Evolutionary conservation across 768 basidiomycete species (phyloP).

Genomic region (Brasilioporus rufonigricans): DNA sequence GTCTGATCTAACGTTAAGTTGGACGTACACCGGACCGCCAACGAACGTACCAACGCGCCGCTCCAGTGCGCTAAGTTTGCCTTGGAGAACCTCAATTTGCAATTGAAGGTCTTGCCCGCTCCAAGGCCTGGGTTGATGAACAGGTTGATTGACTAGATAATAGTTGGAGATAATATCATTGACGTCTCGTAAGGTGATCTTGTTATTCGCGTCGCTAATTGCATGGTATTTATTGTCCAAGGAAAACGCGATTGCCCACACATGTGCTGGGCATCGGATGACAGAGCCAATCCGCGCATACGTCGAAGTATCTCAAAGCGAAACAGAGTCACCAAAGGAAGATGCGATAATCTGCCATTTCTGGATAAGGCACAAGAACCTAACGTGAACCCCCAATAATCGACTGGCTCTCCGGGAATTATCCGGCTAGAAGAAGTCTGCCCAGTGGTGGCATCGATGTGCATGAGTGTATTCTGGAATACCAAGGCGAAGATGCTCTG

Average conservation of each 20-base stretch:
- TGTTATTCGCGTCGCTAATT: background rate
- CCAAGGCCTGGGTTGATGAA: background rate
- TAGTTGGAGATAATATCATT: too few relatives aligned
- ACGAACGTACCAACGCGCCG: background rate
- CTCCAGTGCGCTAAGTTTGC: too few relatives aligned
- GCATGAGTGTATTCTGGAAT: too few relatives aligned
- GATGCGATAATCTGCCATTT: background rate
- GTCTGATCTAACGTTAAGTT: background rate
- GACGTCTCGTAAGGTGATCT: conserved; percentile 1
- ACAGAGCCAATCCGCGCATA: background rate
- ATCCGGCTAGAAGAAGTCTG: too few relatives aligned
- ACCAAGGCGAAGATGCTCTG: too few relatives aligned
- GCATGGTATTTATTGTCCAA: too few relatives aligned
- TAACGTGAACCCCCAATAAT: background rate
- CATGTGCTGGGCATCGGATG: background rate
- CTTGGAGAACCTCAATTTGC: too few relatives aligned
- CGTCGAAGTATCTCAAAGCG: too few relatives aligned
- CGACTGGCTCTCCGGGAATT: background rate
- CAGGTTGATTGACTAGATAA: background rate
- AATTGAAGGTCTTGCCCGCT: background rate
- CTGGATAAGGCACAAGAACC: background rate
- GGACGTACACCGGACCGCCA: background rate
- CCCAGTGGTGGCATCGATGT: too few relatives aligned
- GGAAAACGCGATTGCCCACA: too few relatives aligned
- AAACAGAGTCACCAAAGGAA: background rate